Conservation (phyloP, 768 basidiomycete species). For the Trametes cinnabarina region DNA sequence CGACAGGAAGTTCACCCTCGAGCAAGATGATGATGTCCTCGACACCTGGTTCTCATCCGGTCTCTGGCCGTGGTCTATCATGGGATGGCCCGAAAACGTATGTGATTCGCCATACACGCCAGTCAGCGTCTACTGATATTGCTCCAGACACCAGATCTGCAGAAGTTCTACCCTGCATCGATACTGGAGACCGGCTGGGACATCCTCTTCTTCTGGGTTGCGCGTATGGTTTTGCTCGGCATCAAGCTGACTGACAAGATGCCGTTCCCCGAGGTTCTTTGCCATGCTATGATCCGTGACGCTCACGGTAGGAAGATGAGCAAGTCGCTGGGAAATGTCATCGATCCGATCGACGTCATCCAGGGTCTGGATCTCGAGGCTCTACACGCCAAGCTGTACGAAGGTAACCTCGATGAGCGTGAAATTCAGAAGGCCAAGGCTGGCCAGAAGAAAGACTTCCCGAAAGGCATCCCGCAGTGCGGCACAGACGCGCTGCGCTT, state of each 20-base stretch:
- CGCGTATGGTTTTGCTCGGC: conserved; percentile 95
- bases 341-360: conserved; percentile 95
- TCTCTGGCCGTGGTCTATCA: conserved; percentile 95
- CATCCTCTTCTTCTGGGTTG: conserved; percentile 99
- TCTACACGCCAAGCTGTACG: conserved; percentile 80
- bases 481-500: conserved; percentile 96
- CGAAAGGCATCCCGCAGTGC: conserved; percentile 98
- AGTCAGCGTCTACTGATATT: neutral
- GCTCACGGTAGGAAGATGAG: conserved; percentile 99
- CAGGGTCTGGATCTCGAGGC: conserved; percentile 76
- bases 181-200: conserved; percentile 99
- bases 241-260: conserved; percentile 83
- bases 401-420: conserved; percentile 91
- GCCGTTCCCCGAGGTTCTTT: conserved; percentile 94
- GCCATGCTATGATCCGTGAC: conserved; percentile 98
- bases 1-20: conserved; percentile 64
- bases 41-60: conserved; percentile 99
- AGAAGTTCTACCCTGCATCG: conserved; percentile 84
- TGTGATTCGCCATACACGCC: neutral
- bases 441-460: conserved; percentile 99
- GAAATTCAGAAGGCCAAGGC: conserved; percentile 88
- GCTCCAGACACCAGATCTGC: conserved; percentile 68
- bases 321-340: conserved; percentile 96
- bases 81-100: conserved; percentile 97
- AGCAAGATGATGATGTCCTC: conserved; percentile 95